Conservation (phyloP, 2,329 filamentous ascomycete genomes). For the Botrytis sinoallii region DNA sequence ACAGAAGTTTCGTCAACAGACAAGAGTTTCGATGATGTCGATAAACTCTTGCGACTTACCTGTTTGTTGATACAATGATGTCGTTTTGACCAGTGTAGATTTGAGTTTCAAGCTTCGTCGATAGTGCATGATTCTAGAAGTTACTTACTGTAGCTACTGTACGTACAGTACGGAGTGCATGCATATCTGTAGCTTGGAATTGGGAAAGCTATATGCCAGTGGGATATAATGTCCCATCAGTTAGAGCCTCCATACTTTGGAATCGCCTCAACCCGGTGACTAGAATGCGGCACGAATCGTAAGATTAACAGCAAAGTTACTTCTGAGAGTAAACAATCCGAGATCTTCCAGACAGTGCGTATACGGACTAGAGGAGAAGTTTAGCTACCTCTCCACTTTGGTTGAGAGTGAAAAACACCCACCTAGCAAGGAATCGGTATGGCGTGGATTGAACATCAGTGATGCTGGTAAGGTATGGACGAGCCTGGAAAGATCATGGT, state of each 20-base stretch:
- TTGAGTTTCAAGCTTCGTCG: background rate
- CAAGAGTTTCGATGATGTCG: background rate
- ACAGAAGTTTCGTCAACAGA: background rate
- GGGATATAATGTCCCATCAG: background rate
- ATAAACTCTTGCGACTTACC: background rate
- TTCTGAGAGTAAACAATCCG: background rate
- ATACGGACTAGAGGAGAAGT: background rate
- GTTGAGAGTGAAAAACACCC: background rate
- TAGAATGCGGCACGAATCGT: background rate
- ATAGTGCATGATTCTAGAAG: constrained; percentile 2
- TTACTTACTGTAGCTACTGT: background rate
- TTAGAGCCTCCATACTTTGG: background rate
- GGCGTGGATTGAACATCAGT: background rate
- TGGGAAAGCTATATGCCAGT: constrained; percentile 1
- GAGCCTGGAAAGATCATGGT: background rate
- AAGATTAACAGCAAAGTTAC: background rate
- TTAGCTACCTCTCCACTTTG: background rate
- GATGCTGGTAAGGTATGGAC: background rate
- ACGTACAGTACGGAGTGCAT: background rate
- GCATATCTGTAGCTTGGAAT: background rate
- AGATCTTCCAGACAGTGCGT: background rate
- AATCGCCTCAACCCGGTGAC: background rate
- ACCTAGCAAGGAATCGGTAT: background rate
- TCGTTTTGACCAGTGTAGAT: background rate
- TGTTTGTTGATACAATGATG: background rate